phyloP scores from a whole-genome alignment of 306 rosid genomes.

The Pueraria montana region DNA sequence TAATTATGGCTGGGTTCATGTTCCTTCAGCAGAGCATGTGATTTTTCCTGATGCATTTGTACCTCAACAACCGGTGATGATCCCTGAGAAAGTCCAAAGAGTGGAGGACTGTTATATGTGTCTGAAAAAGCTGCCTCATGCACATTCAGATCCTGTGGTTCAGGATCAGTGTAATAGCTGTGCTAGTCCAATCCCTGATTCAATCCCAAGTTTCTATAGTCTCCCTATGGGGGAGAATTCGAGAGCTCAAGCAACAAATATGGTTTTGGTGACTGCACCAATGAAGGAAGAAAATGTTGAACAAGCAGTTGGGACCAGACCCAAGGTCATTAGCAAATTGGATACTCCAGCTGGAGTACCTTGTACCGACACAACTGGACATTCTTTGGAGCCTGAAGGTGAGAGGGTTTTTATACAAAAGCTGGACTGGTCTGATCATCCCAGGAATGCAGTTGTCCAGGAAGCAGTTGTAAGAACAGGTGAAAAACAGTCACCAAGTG shows the following conservation, averaged over 20 bases:
- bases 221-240: slow-evolving; percentile 61
- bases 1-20: slow-evolving; percentile 73
- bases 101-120: slow-evolving; percentile 83
- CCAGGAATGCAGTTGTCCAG: slow-evolving; percentile 50
- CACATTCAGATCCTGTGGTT: slow-evolving; percentile 82
- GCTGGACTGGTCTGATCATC: slow-evolving; percentile 51
- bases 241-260: slow-evolving; percentile 60
- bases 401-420: slow-evolving; percentile 55
- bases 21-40: slow-evolving; percentile 64
- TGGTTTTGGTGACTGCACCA: slow-evolving; percentile 60
- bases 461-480: slow-evolving; percentile 62
- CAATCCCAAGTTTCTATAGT: slow-evolving; percentile 59
- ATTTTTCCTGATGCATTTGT: slow-evolving; percentile 61
- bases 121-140: slow-evolving; percentile 84
- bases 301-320: slow-evolving; percentile 63
- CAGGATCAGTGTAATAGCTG: slow-evolving; percentile 66
- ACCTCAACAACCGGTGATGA: slow-evolving; percentile 65
- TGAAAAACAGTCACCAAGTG: slow-evolving; percentile 58
- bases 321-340: slow-evolving; percentile 55
- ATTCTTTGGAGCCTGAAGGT: slow-evolving; percentile 57
- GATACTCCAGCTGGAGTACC: slow-evolving; percentile 59
- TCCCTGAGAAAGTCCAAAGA: slow-evolving; percentile 60
- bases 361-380: slow-evolving; percentile 50
- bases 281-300: slow-evolving; percentile 64
- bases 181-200: slow-evolving; percentile 61